Conservation (phyloP, 768 basidiomycete genomes). For the Ephemerocybe angulata region DNA sequence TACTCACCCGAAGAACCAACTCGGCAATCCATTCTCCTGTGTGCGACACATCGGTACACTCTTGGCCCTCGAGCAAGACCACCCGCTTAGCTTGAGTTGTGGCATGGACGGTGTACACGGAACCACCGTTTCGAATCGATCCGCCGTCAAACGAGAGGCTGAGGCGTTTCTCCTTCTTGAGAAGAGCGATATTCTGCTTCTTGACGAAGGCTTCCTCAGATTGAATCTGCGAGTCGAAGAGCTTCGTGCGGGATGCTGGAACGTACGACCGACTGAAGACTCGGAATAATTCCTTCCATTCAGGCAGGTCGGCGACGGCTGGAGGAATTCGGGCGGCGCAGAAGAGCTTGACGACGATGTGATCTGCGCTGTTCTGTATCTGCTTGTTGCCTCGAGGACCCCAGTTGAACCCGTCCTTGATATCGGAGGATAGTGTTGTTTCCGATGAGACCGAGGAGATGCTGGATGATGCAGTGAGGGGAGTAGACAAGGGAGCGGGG, state of each 20-base stretch:
- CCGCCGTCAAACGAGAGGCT: conserved; percentile 25
- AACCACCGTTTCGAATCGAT: conserved; percentile 5
- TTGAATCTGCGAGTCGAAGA: conserved; percentile 23
- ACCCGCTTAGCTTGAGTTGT: conserved; percentile 9
- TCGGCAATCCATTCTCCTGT: conserved; percentile 18
- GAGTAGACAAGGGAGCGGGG: background rate
- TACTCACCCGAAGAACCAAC: conserved; percentile 10
- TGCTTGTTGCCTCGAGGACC: conserved; percentile 4
- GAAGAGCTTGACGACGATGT: conserved; percentile 23
- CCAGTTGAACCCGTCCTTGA: conserved; percentile 13
- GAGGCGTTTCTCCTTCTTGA: conserved; percentile 13
- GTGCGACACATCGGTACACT: conserved; percentile 11
- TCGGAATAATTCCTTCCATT: conserved; percentile 21
- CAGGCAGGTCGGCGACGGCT: conserved; percentile 14
- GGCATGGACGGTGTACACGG: conserved; percentile 21
- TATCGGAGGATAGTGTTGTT: background rate
- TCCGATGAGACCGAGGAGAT: background rate
- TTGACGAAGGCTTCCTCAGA: conserved; percentile 18
- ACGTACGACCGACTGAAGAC: conserved; percentile 15
- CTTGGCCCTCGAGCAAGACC: conserved; percentile 17
- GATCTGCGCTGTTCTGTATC: conserved; percentile 11
- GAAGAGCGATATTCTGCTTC: conserved; percentile 10
- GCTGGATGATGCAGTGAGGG: background rate
- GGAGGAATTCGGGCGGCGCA: conserved; percentile 18
- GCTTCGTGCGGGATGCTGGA: conserved; percentile 19